These are phyloP conservation scores for Chrysanthemum seticuspe DNA, from an alignment of 129 eudicot genomes.

Conservation along the genomic window DNA sequence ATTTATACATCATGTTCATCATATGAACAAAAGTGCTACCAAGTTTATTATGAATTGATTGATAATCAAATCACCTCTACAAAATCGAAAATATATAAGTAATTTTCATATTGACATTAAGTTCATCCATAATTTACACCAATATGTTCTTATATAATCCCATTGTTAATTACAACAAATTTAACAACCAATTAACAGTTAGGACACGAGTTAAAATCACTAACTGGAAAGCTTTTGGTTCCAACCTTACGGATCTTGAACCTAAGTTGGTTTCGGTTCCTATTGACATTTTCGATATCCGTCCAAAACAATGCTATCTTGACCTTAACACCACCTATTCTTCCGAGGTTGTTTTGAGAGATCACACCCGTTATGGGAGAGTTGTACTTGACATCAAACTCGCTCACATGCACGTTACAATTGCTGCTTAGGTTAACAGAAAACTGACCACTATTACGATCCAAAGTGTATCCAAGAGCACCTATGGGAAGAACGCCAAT, in stretches of 20 bases:
- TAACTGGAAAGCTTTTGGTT: constrained; percentile 40
- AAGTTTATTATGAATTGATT: too few species aligned
- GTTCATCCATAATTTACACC: too few species aligned
- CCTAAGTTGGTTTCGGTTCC: constrained; percentile 34
- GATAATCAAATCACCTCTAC: too few species aligned
- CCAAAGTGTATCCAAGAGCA: constrained; percentile 39
- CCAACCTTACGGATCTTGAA: constrained; percentile 47
- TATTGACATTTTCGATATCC: constrained; percentile 33
- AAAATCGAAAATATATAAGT: too few species aligned
- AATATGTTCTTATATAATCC: too few species aligned
- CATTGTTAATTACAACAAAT: too few species aligned
- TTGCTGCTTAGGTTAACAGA: not conserved
- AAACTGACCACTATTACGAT: constrained; percentile 47
- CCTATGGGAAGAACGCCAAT: constrained; percentile 49
- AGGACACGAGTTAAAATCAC: constrained; percentile 42
- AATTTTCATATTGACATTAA: too few species aligned
- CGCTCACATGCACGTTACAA: not conserved
- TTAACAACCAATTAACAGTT: constrained; percentile 9
- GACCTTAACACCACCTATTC: constrained; percentile 44
- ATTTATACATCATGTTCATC: too few species aligned
- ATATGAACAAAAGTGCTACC: too few species aligned
- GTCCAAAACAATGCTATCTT: constrained; percentile 51
- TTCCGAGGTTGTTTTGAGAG: constrained; percentile 23
- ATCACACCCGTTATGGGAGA: constrained; percentile 46
- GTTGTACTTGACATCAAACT: constrained; percentile 11